A percentile compares a stretch with the other conserved stretches of the same genome.
Conservation (phyloP, 108 stramenopile genomes). For the Craspedostauros australis region DNA sequence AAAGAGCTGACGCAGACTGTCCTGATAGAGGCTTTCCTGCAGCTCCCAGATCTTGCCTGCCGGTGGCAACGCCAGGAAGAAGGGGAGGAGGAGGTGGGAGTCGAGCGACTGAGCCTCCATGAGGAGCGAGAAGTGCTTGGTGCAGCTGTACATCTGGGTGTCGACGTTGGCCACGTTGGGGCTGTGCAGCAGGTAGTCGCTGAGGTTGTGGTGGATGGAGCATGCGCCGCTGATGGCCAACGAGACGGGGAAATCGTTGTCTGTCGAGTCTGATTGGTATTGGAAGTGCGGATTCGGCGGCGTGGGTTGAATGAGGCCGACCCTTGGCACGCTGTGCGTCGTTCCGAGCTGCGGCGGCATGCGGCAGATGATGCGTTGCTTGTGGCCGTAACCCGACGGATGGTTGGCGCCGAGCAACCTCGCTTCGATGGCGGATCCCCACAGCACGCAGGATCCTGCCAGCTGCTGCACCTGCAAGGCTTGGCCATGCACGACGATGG, state of each 20-base stretch:
- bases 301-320: slow-evolving; percentile 73
- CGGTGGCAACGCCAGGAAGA: slow-evolving; percentile 65
- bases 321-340: slow-evolving; percentile 62
- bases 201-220: slow-evolving; percentile 36
- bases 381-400: neutral
- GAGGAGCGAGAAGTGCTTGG: slow-evolving; percentile 25
- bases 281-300: slow-evolving; percentile 18
- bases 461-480: slow-evolving; percentile 37
- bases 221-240: slow-evolving; percentile 38
- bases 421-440: slow-evolving; percentile 25
- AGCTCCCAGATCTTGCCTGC: slow-evolving; percentile 42
- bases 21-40: slow-evolving; percentile 35
- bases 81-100: slow-evolving; percentile 46
- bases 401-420: slow-evolving; percentile 8
- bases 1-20: slow-evolving; percentile 53
- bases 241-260: slow-evolving; percentile 10
- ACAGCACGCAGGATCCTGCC: slow-evolving; percentile 17
- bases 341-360: slow-evolving; percentile 47
- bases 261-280: neutral
- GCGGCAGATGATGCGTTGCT: slow-evolving; percentile 40
- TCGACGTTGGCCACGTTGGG: slow-evolving; percentile 18
- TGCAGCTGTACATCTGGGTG: slow-evolving; percentile 16
- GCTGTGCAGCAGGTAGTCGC: slow-evolving; percentile 31
- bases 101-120: slow-evolving; percentile 32
- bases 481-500: slow-evolving; percentile 33